Evolutionary conservation across 1,139 yeast species (phyloP).

Genomic region (Taphrina wiesneri): DNA sequence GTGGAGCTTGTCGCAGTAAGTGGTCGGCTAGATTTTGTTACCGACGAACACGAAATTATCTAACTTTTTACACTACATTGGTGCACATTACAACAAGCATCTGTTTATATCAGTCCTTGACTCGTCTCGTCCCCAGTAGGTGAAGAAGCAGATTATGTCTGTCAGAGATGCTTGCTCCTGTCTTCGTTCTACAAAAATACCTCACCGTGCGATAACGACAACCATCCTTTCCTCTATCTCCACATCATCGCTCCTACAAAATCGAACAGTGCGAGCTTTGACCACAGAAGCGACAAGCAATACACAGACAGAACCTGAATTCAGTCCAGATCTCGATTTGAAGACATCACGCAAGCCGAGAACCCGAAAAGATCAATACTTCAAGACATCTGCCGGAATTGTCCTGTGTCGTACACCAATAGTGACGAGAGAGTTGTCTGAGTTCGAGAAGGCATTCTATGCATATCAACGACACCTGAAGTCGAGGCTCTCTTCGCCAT

Average conservation of each 20-base stretch:
- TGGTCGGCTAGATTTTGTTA: constrained; percentile 1
- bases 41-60: background rate
- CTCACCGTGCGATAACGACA: background rate
- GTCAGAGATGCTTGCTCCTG: constrained; percentile 4
- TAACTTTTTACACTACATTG: background rate
- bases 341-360: background rate
- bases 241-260: background rate
- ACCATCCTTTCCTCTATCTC: background rate
- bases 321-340: background rate
- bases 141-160: background rate
- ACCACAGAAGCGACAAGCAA: background rate
- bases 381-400: constrained; percentile 47
- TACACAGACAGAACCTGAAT: background rate
- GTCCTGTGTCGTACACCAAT: constrained; percentile 80
- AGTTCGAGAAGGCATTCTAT: constrained; percentile 74
- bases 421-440: constrained; percentile 71
- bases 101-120: background rate
- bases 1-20: background rate
- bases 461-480: constrained; percentile 83
- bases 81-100: background rate
- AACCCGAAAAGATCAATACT: constrained; percentile 12
- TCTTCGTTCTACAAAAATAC: background rate
- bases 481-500: constrained; percentile 94
- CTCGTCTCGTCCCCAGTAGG: background rate
- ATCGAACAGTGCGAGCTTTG: background rate